Percentiles rank a stretch among this genome's conserved stretches.
These are phyloP conservation scores for Aspergillus homomorphus DNA, from an alignment of 495 filamentous ascomycete genomes.

Conservation along the genomic window DNA sequence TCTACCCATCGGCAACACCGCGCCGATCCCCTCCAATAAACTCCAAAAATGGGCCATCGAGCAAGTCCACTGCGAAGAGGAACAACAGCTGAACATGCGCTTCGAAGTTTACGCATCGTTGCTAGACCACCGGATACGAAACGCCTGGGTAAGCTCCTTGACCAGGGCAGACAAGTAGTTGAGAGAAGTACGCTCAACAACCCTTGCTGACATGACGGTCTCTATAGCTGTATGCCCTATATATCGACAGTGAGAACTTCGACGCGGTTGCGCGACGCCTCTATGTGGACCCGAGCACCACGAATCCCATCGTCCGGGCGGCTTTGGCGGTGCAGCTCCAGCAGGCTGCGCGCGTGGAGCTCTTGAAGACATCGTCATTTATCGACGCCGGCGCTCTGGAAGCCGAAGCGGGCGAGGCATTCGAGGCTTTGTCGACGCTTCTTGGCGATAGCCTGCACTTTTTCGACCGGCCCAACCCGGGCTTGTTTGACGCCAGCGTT, in stretches of 20 bases:
- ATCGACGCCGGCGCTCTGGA: constrained; percentile 65
- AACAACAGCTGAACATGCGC: constrained; percentile 55
- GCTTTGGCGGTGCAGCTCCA: constrained; percentile 64
- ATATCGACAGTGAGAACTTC: constrained; percentile 67
- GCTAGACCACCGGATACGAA: constrained; percentile 75
- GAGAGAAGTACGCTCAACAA: too few relatives aligned
- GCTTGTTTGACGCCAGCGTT: constrained; percentile 79
- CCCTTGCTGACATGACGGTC: constrained; percentile 10
- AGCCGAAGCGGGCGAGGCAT: constrained; percentile 64
- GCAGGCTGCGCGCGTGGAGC: constrained; percentile 66
- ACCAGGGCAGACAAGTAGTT: background rate
- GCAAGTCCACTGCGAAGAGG: constrained; percentile 44
- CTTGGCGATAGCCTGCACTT: constrained; percentile 66
- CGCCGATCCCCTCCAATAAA: constrained; percentile 61
- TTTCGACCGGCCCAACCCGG: constrained; percentile 59
- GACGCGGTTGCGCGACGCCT: constrained; percentile 58
- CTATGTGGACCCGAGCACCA: constrained; percentile 65
- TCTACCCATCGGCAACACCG: constrained; percentile 25
- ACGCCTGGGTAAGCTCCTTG: constrained; percentile 68
- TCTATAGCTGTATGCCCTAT: constrained; percentile 70
- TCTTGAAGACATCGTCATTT: constrained; percentile 59
- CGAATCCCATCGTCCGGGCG: constrained; percentile 58
- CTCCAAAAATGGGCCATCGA: constrained; percentile 67
- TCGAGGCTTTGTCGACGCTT: constrained; percentile 68
- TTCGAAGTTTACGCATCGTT: constrained; percentile 79